Percentiles rank a stretch among this genome's conserved stretches.
phyloP scores from a whole-genome alignment of 2,329 filamentous ascomycete species.

The Fusarium circinatum region DNA sequence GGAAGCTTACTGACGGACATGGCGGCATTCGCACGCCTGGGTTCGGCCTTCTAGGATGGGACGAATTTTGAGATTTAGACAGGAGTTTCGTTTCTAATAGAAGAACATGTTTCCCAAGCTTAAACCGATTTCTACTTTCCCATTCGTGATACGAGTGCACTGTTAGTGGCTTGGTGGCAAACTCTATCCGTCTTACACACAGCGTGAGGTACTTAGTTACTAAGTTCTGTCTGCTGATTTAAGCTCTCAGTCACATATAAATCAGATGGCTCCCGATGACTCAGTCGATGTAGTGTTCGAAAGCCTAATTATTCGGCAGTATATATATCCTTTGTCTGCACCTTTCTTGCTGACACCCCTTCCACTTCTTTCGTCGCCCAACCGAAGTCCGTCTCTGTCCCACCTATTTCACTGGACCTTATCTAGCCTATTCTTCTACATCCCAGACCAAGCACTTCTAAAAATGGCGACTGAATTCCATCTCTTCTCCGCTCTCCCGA shows the following conservation, averaged over 20 bases:
- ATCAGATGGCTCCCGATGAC: fast-evolving
- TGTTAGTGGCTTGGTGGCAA: fast-evolving
- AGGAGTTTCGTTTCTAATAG: not conserved
- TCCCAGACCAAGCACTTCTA: fast-evolving
- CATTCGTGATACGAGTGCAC: not conserved
- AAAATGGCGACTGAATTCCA: not conserved
- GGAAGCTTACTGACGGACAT: too few relatives aligned
- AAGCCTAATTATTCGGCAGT: not conserved
- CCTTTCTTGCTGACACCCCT: not conserved
- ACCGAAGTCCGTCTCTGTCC: not conserved
- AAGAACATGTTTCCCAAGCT: fast-evolving
- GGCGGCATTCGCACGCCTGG: too few relatives aligned
- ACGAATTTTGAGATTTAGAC: not conserved
- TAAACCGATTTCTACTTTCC: fast-evolving
- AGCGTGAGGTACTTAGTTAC: not conserved
- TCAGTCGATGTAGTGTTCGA: not conserved
- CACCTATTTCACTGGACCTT: not conserved
- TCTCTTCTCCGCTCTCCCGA: not conserved
- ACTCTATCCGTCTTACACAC: not conserved
- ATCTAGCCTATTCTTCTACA: not conserved
- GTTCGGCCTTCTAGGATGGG: not conserved
- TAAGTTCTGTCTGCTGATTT: too few relatives aligned
- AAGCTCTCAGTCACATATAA: not conserved
- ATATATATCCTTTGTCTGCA: not conserved
- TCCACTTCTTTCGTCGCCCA: not conserved